Conservation (phyloP, 1,284 basidiomycete species). For the Athelia sp. region DNA sequence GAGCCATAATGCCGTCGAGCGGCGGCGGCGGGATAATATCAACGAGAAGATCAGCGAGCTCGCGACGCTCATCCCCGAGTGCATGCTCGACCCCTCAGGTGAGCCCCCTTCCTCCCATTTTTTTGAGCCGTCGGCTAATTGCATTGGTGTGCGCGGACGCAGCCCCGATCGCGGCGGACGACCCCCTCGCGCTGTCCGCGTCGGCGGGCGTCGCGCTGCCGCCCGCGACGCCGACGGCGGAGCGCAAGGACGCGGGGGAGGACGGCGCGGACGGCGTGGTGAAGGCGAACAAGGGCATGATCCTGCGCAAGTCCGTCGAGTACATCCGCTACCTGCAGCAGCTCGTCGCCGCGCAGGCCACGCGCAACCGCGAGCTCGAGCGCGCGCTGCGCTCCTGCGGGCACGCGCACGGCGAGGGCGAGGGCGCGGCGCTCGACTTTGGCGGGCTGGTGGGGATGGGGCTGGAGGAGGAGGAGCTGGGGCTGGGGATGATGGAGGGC, state of each 20-base stretch:
- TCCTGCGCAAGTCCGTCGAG: constrained; percentile 82
- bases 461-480: constrained; percentile 1
- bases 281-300: constrained; percentile 90
- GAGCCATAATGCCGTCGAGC: constrained; percentile 89
- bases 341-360: constrained; percentile 72
- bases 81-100: constrained; percentile 62
- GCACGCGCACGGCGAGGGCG: constrained; percentile 12
- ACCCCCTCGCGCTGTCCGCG: neutral
- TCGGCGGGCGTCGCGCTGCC: neutral
- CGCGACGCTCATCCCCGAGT: constrained; percentile 83
- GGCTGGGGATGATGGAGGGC: neutral
- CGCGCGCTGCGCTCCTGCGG: constrained; percentile 48
- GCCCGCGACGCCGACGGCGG: too few relatives aligned
- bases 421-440: neutral
- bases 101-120: constrained; percentile 11
- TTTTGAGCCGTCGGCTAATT: neutral
- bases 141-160: neutral
- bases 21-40: constrained; percentile 84
- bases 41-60: constrained; percentile 92
- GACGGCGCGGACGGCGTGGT: constrained; percentile 33
- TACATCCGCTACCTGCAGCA: constrained; percentile 87
- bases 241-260: too few relatives aligned
- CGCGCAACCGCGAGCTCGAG: constrained; percentile 73
- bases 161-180: neutral
- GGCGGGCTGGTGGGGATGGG: neutral